phyloP scores from a whole-genome alignment of 352 stramenopile genomes.

The Phytophthora macrochlamydospora region DNA sequence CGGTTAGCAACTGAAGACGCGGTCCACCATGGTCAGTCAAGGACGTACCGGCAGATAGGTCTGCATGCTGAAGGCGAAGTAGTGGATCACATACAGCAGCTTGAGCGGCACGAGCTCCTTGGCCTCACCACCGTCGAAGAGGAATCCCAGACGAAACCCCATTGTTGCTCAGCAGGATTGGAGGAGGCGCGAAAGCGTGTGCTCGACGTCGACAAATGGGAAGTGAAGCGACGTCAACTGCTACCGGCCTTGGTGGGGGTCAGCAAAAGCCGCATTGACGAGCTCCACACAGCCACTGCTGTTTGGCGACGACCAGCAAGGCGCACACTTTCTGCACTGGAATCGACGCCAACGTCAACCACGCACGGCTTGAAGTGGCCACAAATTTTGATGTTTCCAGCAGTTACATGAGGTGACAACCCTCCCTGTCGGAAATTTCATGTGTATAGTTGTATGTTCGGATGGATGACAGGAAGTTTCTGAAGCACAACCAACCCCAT shows the following conservation, averaged over 20 bases:
- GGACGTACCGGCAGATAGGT: slow-evolving; percentile 60
- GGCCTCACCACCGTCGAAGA: slow-evolving; percentile 63
- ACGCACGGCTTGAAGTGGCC: not conserved
- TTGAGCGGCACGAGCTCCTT: slow-evolving; percentile 72
- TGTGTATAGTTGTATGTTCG: not conserved
- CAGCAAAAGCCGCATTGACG: slow-evolving; percentile 1
- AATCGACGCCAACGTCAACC: slow-evolving; percentile 18
- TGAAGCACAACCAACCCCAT: not conserved
- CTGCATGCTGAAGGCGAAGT: slow-evolving; percentile 70
- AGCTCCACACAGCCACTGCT: slow-evolving; percentile 22
- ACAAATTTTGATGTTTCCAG: slow-evolving; percentile 20
- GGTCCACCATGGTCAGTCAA: not conserved
- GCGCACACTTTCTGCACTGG: slow-evolving; percentile 25
- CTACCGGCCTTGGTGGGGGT: not conserved
- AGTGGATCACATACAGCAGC: slow-evolving; percentile 69
- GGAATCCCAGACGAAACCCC: slow-evolving; percentile 42
- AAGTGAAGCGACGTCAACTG: slow-evolving; percentile 14
- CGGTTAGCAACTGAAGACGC: slow-evolving; percentile 4
- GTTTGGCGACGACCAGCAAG: slow-evolving; percentile 15
- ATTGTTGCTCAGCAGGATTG: slow-evolving; percentile 9
- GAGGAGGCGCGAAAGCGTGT: slow-evolving; percentile 4
- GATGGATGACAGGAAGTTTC: slow-evolving; percentile 13
- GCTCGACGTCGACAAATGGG: slow-evolving; percentile 16
- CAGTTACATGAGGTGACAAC: slow-evolving; percentile 21
- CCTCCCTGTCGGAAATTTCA: not conserved